Conservation (phyloP, 1,139 yeast genomes). For the Geotrichum aggregatum region DNA sequence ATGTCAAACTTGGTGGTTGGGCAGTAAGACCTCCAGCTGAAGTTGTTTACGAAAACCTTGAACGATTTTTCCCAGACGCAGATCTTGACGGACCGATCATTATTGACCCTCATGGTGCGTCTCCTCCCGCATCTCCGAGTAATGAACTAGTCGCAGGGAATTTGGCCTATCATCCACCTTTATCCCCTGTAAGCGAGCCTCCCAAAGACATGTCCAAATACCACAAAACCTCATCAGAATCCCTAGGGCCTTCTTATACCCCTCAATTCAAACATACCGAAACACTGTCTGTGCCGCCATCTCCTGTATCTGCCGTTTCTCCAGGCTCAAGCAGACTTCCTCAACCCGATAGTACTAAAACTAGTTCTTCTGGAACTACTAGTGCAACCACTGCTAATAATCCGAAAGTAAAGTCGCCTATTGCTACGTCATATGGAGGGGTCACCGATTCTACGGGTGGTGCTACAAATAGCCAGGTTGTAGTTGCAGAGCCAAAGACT, state of each 20-base stretch:
- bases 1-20: conserved; percentile 31
- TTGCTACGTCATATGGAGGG: neutral
- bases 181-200: conserved; percentile 32
- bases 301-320: conserved; percentile 1
- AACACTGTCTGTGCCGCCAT: conserved; percentile 5
- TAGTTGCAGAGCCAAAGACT: conserved; percentile 2
- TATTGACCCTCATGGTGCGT: conserved; percentile 50
- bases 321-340: neutral
- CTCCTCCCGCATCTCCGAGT: conserved; percentile 58
- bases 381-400: neutral
- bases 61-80: conserved; percentile 85
- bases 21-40: conserved; percentile 92
- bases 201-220: conserved; percentile 1
- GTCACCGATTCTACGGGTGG: conserved; percentile 5
- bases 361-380: neutral
- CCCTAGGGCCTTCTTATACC: neutral
- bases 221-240: neutral
- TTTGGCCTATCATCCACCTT: conserved; percentile 21
- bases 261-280: conserved; percentile 2
- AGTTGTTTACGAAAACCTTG: conserved; percentile 85
- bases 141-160: conserved; percentile 16
- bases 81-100: conserved; percentile 90
- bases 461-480: neutral
- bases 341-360: neutral
- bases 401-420: neutral